phyloP scores from a whole-genome alignment of 306 rosid species.

The Senna tora region DNA sequence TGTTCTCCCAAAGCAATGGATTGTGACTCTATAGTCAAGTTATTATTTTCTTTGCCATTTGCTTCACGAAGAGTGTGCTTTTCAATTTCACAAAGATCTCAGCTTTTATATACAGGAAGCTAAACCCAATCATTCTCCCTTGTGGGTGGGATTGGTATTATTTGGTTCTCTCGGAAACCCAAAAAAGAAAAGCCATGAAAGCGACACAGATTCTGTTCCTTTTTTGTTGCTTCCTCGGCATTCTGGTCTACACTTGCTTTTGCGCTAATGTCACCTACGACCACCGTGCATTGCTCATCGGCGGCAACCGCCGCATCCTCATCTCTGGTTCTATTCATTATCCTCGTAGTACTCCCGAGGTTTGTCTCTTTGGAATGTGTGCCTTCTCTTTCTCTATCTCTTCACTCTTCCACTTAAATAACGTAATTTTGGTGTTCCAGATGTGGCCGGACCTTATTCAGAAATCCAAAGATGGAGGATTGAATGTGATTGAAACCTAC shows the following conservation, averaged over 20 bases:
- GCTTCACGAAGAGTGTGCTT: slow-evolving; percentile 26
- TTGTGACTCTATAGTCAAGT: neutral
- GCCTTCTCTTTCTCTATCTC: neutral
- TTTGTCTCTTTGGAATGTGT: slow-evolving; percentile 25
- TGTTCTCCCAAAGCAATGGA: slow-evolving; percentile 33
- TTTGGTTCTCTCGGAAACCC: neutral
- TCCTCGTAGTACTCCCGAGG: slow-evolving; percentile 93
- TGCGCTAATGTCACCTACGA: slow-evolving; percentile 76
- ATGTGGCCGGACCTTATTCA: slow-evolving; percentile 95
- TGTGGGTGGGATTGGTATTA: neutral
- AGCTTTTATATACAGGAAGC: slow-evolving; percentile 28
- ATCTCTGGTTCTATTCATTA: slow-evolving; percentile 92
- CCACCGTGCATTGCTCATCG: slow-evolving; percentile 75
- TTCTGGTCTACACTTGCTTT: slow-evolving; percentile 42
- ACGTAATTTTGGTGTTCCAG: slow-evolving; percentile 45
- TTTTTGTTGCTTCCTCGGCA: slow-evolving; percentile 48
- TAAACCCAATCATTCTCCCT: slow-evolving; percentile 18
- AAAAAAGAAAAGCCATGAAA: slow-evolving; percentile 45
- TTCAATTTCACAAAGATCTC: neutral
- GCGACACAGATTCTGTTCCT: slow-evolving; percentile 35
- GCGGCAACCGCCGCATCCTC: slow-evolving; percentile 75
- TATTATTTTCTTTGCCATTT: slow-evolving; percentile 10
- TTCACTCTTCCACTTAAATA: slow-evolving; percentile 7
- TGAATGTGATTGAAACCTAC: slow-evolving; percentile 88
- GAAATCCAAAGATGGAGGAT: slow-evolving; percentile 88